Percentiles rank a stretch among this genome's conserved stretches.
phyloP scores from a whole-genome alignment of 495 filamentous ascomycete species.

The Penicillium parvum region DNA sequence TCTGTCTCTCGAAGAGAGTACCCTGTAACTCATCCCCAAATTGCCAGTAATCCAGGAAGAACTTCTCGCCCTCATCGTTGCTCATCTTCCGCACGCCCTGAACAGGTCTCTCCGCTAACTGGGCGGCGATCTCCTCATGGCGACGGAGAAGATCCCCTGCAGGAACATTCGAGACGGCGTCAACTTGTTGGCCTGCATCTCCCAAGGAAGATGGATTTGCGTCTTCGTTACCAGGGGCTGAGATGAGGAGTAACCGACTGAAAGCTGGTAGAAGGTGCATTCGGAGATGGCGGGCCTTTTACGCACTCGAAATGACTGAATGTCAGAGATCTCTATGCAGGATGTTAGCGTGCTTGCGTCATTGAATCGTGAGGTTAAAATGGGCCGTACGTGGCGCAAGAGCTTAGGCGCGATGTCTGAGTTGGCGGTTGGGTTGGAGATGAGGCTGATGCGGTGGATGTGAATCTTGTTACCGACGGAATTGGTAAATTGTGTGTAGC shows the following conservation, averaged over 20 bases:
- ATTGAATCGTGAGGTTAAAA: no score
- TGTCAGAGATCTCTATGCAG: neutral
- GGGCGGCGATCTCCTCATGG: slow-evolving; percentile 21
- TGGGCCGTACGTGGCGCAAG: neutral
- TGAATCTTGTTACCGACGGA: no score
- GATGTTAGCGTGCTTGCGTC: neutral
- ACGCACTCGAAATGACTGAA: neutral
- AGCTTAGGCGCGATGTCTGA: neutral
- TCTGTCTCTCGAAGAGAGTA: slow-evolving; percentile 7
- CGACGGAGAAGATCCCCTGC: slow-evolving; percentile 14
- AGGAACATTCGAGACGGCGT: no score
- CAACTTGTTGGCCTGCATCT: no score
- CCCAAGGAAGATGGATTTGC: no score
- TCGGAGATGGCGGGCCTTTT: neutral
- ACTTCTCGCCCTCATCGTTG: slow-evolving; percentile 77
- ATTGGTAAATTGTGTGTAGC: no score
- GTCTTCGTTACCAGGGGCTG: no score
- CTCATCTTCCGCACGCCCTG: slow-evolving; percentile 70
- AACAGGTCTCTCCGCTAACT: slow-evolving; percentile 14
- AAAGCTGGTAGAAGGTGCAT: neutral
- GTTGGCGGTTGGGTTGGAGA: slow-evolving; percentile 2
- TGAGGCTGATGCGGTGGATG: slow-evolving; percentile 2
- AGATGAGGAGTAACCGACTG: neutral
- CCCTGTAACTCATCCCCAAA: slow-evolving; percentile 31
- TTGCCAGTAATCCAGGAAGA: slow-evolving; percentile 62